Evolutionary conservation across 306 rosid genomes (phyloP).

Genomic region (Lathyrus tuberosus): DNA sequence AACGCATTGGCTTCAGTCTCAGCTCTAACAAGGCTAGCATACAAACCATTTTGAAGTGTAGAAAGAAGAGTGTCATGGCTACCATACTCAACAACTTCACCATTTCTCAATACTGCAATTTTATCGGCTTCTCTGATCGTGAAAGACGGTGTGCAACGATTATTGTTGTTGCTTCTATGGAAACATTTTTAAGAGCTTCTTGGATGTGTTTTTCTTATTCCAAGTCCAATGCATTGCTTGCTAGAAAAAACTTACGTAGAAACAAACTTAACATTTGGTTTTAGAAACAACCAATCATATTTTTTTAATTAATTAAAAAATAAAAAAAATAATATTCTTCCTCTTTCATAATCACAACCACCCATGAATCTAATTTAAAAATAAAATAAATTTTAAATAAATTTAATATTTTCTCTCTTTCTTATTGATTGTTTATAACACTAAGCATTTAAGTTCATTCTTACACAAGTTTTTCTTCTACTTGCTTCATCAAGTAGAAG

Average conservation of each 20-base stretch:
- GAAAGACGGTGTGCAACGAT: conserved; percentile 78
- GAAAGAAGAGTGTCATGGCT: conserved; percentile 72
- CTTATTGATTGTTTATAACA: no score
- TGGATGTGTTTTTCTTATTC: conserved; percentile 83
- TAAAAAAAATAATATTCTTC: no score
- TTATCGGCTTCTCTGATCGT: conserved; percentile 71
- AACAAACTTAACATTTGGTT: no score
- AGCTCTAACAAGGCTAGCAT: conserved; percentile 68
- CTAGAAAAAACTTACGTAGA: no score
- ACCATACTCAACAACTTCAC: conserved; percentile 71
- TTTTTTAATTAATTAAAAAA: no score
- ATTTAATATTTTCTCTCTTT: no score
- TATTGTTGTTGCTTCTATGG: conserved; percentile 65
- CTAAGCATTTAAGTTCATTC: no score
- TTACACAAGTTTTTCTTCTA: no score
- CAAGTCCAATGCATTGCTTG: conserved; percentile 86
- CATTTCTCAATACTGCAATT: conserved; percentile 77
- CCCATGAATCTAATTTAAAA: no score
- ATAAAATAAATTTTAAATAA: no score
- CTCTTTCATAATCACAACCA: no score
- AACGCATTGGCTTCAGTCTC: conserved; percentile 82
- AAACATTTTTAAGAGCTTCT: conserved; percentile 59
- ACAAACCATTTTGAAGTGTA: conserved; percentile 60
- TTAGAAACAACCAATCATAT: no score
- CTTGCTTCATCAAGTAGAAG: conserved; percentile 89